These are phyloP conservation scores for Alternaria arbusti DNA, from an alignment of 2,329 filamentous ascomycete genomes.

Conservation along the genomic window DNA sequence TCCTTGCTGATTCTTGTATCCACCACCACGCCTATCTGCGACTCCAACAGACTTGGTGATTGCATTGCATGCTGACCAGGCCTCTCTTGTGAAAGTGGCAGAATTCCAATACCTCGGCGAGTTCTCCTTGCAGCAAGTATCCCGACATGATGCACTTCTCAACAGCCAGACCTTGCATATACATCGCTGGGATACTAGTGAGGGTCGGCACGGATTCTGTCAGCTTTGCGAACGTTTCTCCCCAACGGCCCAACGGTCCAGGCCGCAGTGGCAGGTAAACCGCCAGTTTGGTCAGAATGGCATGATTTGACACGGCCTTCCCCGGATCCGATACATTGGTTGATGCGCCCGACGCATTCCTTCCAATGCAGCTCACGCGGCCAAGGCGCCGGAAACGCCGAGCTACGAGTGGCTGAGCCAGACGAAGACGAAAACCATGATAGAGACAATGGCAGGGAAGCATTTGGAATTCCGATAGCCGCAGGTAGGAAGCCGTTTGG, in stretches of 20 bases:
- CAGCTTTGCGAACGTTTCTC: neutral
- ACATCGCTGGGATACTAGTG: neutral
- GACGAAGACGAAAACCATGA: neutral
- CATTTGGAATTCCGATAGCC: neutral
- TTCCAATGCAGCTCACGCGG: constrained; percentile 6
- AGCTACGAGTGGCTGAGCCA: neutral
- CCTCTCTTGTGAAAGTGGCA: neutral
- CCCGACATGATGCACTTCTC: neutral
- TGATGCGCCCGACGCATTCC: constrained; percentile 14
- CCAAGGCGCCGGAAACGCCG: constrained; percentile 12
- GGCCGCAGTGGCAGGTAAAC: neutral
- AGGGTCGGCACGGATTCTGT: neutral
- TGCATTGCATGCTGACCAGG: neutral
- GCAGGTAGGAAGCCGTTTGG: neutral
- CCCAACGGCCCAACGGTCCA: neutral
- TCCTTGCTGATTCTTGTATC: neutral
- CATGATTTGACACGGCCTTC: neutral
- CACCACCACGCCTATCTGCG: neutral
- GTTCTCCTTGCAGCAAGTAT: neutral
- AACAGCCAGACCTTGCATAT: neutral
- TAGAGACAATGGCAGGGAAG: neutral
- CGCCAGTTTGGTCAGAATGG: neutral
- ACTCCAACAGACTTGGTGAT: neutral
- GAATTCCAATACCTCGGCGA: neutral
- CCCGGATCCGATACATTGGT: constrained; percentile 12